phyloP scores from a whole-genome alignment of 2,329 filamentous ascomycete genomes.

The Nemania sp. region DNA sequence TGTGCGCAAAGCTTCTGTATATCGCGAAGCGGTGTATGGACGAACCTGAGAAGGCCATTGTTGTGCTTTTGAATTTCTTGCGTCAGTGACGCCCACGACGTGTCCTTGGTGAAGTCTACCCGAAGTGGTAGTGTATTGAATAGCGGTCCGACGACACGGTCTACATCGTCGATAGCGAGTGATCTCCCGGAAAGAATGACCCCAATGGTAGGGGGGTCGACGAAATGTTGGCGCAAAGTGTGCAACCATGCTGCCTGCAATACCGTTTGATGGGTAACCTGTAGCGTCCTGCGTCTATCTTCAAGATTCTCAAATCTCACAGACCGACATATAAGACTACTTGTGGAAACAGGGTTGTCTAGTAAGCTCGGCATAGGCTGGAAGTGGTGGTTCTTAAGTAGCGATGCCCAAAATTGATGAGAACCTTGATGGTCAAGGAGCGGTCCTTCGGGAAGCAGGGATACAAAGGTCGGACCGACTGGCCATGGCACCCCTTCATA shows the following conservation, averaged over 20 bases:
- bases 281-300: constrained; percentile 66
- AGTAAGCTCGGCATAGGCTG: constrained; percentile 42
- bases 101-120: constrained; percentile 56
- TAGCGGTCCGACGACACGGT: constrained; percentile 80
- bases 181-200: constrained; percentile 83
- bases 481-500: constrained; percentile 57
- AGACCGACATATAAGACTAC: constrained; percentile 44
- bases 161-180: constrained; percentile 73
- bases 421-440: constrained; percentile 60
- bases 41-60: constrained; percentile 74
- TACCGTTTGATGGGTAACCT: constrained; percentile 82
- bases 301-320: constrained; percentile 62
- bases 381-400: constrained; percentile 58
- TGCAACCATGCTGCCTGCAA: constrained; percentile 80
- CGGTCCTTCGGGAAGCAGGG: constrained; percentile 77
- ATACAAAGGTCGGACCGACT: constrained; percentile 69
- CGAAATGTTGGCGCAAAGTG: constrained; percentile 66
- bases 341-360: neutral
- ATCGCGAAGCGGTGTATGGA: constrained; percentile 81
- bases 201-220: constrained; percentile 69
- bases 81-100: constrained; percentile 72
- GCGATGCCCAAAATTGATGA: constrained; percentile 74
- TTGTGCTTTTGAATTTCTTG: constrained; percentile 78
- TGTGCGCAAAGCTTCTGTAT: constrained; percentile 82
- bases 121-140: constrained; percentile 90